phyloP scores from a whole-genome alignment of 2,329 filamentous ascomycete species.

The Aspergillus sp. region DNA sequence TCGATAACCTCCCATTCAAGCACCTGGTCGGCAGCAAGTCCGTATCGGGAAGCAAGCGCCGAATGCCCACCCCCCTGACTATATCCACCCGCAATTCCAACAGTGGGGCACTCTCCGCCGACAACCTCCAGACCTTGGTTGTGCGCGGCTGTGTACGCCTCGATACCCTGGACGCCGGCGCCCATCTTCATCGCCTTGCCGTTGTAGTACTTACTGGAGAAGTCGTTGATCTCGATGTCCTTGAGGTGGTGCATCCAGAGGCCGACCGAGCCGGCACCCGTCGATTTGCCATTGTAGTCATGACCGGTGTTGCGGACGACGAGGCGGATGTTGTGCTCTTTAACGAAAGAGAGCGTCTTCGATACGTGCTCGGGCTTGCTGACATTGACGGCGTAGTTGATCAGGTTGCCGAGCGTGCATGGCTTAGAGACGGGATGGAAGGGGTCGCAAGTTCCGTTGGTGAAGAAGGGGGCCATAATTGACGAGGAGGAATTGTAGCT shows the following conservation, averaged over 20 bases:
- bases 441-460: constrained; percentile 38
- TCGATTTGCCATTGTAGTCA: constrained; percentile 48
- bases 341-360: constrained; percentile 34
- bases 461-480: constrained; percentile 34
- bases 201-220: constrained; percentile 36
- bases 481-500: constrained; percentile 54
- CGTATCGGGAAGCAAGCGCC: constrained; percentile 47
- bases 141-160: constrained; percentile 44
- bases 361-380: constrained; percentile 18
- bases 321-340: constrained; percentile 45
- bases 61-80: constrained; percentile 56
- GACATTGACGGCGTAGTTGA: constrained; percentile 32
- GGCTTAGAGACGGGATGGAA: constrained; percentile 26
- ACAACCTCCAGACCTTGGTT: constrained; percentile 45
- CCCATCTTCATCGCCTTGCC: constrained; percentile 50
- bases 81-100: constrained; percentile 55
- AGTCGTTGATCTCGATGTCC: constrained; percentile 23
- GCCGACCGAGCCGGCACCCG: constrained; percentile 48
- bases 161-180: constrained; percentile 47
- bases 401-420: constrained; percentile 24
- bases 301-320: constrained; percentile 41
- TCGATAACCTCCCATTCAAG: constrained; percentile 53
- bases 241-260: constrained; percentile 31
- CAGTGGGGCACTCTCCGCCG: constrained; percentile 49
- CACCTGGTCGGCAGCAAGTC: constrained; percentile 54